These are phyloP conservation scores for Globisporangium cylindrosporum DNA, from an alignment of 352 stramenopile genomes.

Conservation along the genomic window DNA sequence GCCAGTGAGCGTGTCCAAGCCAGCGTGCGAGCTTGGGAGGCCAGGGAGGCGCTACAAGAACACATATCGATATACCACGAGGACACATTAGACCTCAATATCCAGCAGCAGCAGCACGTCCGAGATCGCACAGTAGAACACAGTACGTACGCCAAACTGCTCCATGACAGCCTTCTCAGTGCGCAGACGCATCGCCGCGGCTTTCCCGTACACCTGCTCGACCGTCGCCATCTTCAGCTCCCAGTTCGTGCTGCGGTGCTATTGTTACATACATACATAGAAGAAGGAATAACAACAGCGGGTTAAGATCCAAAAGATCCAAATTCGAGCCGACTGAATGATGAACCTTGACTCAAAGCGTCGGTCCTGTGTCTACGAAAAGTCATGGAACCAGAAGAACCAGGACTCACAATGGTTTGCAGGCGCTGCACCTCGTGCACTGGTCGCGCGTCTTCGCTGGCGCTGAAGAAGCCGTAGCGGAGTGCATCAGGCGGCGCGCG, in stretches of 20 bases:
- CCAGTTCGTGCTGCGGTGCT: slow-evolving; percentile 77
- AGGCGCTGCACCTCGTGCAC: slow-evolving; percentile 85
- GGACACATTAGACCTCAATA: background rate
- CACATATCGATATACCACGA: background rate
- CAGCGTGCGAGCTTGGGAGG: slow-evolving; percentile 69
- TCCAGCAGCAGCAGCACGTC: background rate
- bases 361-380: no score
- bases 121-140: background rate
- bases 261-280: background rate
- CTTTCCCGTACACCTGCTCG: slow-evolving; percentile 88
- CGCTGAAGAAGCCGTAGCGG: slow-evolving; percentile 81
- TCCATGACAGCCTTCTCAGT: slow-evolving; percentile 87
- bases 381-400: no score
- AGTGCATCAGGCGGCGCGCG: slow-evolving; percentile 76
- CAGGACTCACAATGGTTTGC: slow-evolving; percentile 58
- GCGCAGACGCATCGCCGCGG: slow-evolving; percentile 83
- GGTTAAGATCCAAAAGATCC: slow-evolving; percentile 3
- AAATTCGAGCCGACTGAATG: background rate
- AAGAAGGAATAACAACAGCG: background rate
- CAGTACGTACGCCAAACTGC: slow-evolving; percentile 61
- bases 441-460: slow-evolving; percentile 74
- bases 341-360: background rate
- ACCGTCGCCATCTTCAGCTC: slow-evolving; percentile 88
- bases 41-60: slow-evolving; percentile 66
- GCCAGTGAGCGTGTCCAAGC: slow-evolving; percentile 77